Base-by-base conservation (phyloP, 2,329 filamentous ascomycete species). In the Leptographium lundbergii region DNA sequence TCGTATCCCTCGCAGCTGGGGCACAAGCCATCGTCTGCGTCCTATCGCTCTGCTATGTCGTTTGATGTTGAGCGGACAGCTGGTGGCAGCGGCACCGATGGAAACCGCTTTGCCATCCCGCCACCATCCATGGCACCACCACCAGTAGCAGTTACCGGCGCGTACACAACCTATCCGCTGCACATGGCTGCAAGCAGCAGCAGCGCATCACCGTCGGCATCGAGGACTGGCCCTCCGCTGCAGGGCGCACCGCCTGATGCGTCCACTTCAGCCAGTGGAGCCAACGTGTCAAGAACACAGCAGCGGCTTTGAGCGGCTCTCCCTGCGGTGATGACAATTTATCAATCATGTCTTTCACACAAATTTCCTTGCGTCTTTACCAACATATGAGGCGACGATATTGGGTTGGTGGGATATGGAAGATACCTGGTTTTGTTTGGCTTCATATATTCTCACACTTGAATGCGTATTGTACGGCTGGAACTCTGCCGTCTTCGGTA, bases 31-130 rank as follows among this genome's bases (percentile, higher is more conserved):
- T 67, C 64, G 11, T 6, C 53, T 9, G 47, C 68, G 19, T 70
- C 68, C 61, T 68, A 70, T 2, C 69, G 68, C n/a, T 66, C 64
- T 6, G 67, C 66, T 32, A 29, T 57, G 11, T 63, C 62, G 3
- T 76, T 74, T 59, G 76, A 78, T 58, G 73, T 77, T 55, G 76
- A 78, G 67, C 61, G 59, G 19, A 60, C 61, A n/a, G 50, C 25
- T n/a, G 57, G 50, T 11, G 29, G 14, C 24, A 45, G 58, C 22
- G 17, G 24, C 51, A 27, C 24, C 39, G 59, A 24, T 39, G 59
- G 57, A 57, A 47, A 53, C 55, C 56, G 55, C 39, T 55, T 36
- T 27, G 45, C 25, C 34, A 56, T 56, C n/a, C 45, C 42, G 22
- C 56, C 24, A 25, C 24, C 56, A 6, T 9, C 22, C 17, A 19